Evolutionary conservation across 1,139 yeast species (phyloP).

Genomic region (Tardiomyces digboiensis): DNA sequence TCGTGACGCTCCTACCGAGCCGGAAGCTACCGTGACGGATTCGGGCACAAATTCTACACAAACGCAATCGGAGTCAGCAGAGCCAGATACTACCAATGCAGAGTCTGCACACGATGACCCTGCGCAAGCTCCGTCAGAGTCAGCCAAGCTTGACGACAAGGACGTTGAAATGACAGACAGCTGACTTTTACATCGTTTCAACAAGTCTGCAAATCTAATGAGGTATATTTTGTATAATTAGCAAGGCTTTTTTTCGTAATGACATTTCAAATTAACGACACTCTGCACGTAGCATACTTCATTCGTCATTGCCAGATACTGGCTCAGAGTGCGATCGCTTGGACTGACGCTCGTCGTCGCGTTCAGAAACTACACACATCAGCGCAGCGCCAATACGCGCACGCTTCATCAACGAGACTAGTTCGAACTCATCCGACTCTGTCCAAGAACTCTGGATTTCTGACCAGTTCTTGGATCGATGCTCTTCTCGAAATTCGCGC

Average conservation of each 20-base stretch:
- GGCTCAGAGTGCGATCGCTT: no score
- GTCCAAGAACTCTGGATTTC: constrained; percentile 46
- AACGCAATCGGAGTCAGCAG: no score
- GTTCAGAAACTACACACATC: background rate
- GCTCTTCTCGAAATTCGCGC: constrained; percentile 32
- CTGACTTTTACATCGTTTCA: no score
- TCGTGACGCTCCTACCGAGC: no score
- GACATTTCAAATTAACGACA: no score
- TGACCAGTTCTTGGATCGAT: constrained; percentile 33
- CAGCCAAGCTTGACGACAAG: background rate
- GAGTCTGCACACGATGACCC: background rate
- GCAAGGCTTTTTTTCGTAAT: no score
- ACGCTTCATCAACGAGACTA: constrained; percentile 14
- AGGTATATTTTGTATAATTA: no score
- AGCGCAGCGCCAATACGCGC: constrained; percentile 7
- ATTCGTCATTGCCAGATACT: no score
- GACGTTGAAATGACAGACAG: background rate
- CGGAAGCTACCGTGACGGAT: no score
- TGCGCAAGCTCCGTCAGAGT: background rate
- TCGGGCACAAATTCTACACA: no score
- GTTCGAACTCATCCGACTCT: constrained; percentile 33
- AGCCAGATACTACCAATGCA: background rate
- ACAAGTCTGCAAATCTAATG: no score
- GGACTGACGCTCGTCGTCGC: background rate
- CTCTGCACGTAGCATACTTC: no score